These are phyloP conservation scores for Cercospora sp. DNA, from an alignment of 2,329 filamentous ascomycete species.

Conservation along the genomic window DNA sequence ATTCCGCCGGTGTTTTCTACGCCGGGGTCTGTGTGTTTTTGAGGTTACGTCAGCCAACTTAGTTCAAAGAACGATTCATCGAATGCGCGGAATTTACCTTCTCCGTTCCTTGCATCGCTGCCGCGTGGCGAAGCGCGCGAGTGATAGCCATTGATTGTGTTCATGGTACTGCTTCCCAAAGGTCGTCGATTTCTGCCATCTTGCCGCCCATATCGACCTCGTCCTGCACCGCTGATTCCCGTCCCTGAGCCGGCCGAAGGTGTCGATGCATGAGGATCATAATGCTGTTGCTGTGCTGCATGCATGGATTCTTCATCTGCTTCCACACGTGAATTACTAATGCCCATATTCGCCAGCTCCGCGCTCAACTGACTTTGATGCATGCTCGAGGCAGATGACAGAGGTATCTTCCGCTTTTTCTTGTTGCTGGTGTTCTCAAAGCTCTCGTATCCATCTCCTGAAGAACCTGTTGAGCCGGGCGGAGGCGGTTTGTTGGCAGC, in stretches of 20 bases:
- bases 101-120: slow-evolving; percentile 26
- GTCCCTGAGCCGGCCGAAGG: slow-evolving; percentile 52
- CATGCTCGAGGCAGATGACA: slow-evolving; percentile 69
- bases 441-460: slow-evolving; percentile 87
- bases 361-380: slow-evolving; percentile 62
- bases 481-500: slow-evolving; percentile 36
- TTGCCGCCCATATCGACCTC: slow-evolving; percentile 75
- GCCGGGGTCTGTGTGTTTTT: slow-evolving; percentile 50
- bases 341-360: slow-evolving; percentile 65
- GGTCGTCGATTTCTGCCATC: slow-evolving; percentile 46
- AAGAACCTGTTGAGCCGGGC: slow-evolving; percentile 63
- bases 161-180: slow-evolving; percentile 44
- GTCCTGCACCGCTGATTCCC: slow-evolving; percentile 80
- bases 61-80: slow-evolving; percentile 7
- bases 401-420: slow-evolving; percentile 97
- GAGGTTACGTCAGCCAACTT: slow-evolving; percentile 24
- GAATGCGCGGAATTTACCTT: slow-evolving; percentile 28
- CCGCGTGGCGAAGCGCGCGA: slow-evolving; percentile 26
- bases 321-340: slow-evolving; percentile 49
- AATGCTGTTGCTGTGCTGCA: slow-evolving; percentile 48
- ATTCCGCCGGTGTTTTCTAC: slow-evolving; percentile 60
- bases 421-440: slow-evolving; percentile 99
- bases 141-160: slow-evolving; percentile 45
- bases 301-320: slow-evolving; percentile 41
- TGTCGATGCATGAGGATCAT: slow-evolving; percentile 56